Percentiles rank a stretch among this genome's conserved stretches.
These are phyloP conservation scores for Verticillium albo-atrum DNA, from an alignment of 2,329 filamentous ascomycete species.

Conservation along the genomic window DNA sequence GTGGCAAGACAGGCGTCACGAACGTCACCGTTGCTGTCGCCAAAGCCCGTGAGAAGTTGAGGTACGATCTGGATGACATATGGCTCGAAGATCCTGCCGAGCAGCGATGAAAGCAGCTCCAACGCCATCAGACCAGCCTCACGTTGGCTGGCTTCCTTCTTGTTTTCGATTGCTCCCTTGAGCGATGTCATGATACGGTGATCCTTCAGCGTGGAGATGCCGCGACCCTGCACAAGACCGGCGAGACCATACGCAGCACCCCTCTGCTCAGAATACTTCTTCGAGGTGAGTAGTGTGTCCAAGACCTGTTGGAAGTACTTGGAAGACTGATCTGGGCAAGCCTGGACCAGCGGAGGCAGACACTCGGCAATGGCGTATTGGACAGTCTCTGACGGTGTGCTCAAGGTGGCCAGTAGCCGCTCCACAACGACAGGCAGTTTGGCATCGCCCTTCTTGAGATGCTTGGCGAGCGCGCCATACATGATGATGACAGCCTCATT, in stretches of 20 bases:
- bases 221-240: conserved; percentile 83
- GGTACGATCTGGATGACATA: conserved; percentile 96
- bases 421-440: conserved; percentile 87
- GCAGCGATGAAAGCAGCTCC: conserved; percentile 80
- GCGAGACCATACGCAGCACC: conserved; percentile 94
- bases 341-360: conserved; percentile 81
- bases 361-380: conserved; percentile 96
- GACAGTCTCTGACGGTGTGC: conserved; percentile 92
- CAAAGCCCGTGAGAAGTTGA: conserved; percentile 82
- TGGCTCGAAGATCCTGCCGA: conserved; percentile 88
- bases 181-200: conserved; percentile 81
- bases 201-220: conserved; percentile 75
- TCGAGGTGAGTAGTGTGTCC: conserved; percentile 77
- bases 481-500: conserved; percentile 98
- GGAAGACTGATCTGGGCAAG: conserved; percentile 71
- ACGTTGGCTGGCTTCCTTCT: conserved; percentile 83
- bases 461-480: conserved; percentile 88
- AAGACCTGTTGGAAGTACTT: conserved; percentile 78
- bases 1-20: conserved; percentile 90
- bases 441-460: conserved; percentile 78
- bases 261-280: conserved; percentile 87
- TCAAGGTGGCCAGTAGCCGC: conserved; percentile 78
- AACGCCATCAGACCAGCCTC: conserved; percentile 88
- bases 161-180: conserved; percentile 83
- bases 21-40: conserved; percentile 82